Base-by-base conservation (phyloP, 148 eudicot species). In the Amaranthus palmeri region DNA sequence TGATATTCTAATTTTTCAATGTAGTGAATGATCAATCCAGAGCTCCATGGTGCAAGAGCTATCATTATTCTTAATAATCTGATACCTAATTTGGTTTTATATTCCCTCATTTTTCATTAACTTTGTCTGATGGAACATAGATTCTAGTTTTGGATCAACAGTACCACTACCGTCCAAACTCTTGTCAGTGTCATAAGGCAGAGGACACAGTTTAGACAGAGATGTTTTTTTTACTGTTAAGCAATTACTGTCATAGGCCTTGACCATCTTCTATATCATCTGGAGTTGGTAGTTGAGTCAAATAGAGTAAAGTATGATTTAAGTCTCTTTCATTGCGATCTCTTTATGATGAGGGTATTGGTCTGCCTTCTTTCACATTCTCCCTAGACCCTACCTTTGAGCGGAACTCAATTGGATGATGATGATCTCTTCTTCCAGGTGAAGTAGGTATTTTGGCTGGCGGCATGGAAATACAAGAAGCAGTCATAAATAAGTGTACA, bases 251-350 rank as follows among this genome's bases (percentile, higher is more conserved):
- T 61, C 48, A 53, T 67, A 55, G 51, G 60, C 15, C 48, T 66
- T 75, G 76, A 78, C 77, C 77, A 72, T 61, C 71, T 40, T 78
- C 25, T 76, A 52, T 52, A 69, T 68, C 73, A 52, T 68, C 67
- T 61, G 41, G 40, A 36, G 73, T 60, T 67, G 64, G 64, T 67
- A 72, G 76, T 67, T 72, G 76, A 67, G 80, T 77, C 76, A 77
- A 77, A 57, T 17, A 66, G 56, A 47, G 65, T 18, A 59, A 10
- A 40, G 10, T 45, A 18, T 56, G 72, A 77, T 65, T 77, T 44
- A 77, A 70, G 55, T 46, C 15, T 49, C 36, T 25, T 25, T 25
- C 36, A 25, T 25, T 25, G 36, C 36, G 36, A 25, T 25, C 36
- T 25, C 36, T 2, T 25, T 25, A 25, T 25, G 36, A 25, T 25